Evolutionary conservation across 1,139 yeast species (phyloP).

Genomic region (Arxiozyma heterogenica): DNA sequence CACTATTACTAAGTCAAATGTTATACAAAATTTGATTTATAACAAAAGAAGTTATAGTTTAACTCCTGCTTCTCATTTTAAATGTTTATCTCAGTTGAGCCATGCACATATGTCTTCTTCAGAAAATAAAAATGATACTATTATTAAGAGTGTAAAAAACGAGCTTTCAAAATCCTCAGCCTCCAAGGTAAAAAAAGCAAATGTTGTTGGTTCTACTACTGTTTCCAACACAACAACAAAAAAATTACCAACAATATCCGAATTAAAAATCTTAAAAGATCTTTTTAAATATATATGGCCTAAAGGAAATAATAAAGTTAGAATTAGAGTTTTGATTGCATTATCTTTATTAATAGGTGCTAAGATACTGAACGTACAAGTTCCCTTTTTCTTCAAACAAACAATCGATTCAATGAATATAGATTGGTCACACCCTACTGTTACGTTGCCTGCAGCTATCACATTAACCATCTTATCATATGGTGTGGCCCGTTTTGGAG

Average conservation of each 20-base stretch:
- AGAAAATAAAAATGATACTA: not conserved
- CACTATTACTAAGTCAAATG: not conserved
- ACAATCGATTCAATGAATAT: constrained; percentile 90
- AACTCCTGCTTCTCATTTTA: not conserved
- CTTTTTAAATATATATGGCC: constrained; percentile 87
- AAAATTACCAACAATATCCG: constrained; percentile 34
- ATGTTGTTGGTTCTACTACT: not conserved
- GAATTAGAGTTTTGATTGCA: constrained; percentile 68
- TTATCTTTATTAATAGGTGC: constrained; percentile 64
- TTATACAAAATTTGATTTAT: not conserved
- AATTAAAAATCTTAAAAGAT: constrained; percentile 52
- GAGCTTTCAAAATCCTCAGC: not conserved
- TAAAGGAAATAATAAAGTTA: constrained; percentile 57
- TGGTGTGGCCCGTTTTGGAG: constrained; percentile 91
- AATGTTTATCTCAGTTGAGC: not conserved
- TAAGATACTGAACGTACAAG: constrained; percentile 83
- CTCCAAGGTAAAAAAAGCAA: constrained; percentile 6
- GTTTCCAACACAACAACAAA: constrained; percentile 13
- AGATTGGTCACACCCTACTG: constrained; percentile 61
- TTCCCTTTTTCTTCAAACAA: constrained; percentile 85
- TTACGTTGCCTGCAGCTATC: constrained; percentile 42
- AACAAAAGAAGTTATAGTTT: not conserved
- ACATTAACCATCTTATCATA: constrained; percentile 77
- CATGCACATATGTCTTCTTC: not conserved
- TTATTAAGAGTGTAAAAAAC: not conserved